phyloP scores from a whole-genome alignment of 2,329 filamentous ascomycete genomes.

The Ascochyta pisi region DNA sequence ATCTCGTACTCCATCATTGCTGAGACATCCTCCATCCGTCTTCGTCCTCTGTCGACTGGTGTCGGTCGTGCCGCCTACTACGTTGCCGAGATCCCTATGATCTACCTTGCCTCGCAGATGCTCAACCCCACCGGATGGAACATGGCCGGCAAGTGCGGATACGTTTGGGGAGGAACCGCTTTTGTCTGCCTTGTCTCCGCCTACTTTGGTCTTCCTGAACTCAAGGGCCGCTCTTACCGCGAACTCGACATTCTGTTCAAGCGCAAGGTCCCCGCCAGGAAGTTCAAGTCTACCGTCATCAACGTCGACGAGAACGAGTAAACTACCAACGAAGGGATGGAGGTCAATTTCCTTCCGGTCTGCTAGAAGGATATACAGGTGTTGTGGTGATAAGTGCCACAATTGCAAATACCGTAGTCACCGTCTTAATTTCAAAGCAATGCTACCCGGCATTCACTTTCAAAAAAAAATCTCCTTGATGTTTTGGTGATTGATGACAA shows the following conservation, averaged over 20 bases:
- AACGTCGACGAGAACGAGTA: slow-evolving; percentile 69
- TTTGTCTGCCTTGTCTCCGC: slow-evolving; percentile 60
- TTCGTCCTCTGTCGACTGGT: slow-evolving; percentile 68
- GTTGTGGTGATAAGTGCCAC: no score
- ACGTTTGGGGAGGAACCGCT: slow-evolving; percentile 52
- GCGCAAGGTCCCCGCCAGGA: slow-evolving; percentile 58
- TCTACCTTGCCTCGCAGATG: slow-evolving; percentile 64
- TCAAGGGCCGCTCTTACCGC: slow-evolving; percentile 55
- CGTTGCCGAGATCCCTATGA: slow-evolving; percentile 68
- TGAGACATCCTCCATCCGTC: slow-evolving; percentile 69
- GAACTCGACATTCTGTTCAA: slow-evolving; percentile 57
- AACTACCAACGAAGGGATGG: slow-evolving; percentile 15
- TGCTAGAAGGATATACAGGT: no score
- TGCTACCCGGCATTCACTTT: no score
- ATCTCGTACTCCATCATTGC: slow-evolving; percentile 71
- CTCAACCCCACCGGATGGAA: slow-evolving; percentile 55
- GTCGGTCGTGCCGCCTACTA: slow-evolving; percentile 69
- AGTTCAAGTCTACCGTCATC: slow-evolving; percentile 63
- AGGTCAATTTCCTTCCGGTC: no score
- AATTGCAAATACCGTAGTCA: no score
- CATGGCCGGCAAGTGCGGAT: slow-evolving; percentile 42
- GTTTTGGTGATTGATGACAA: no score
- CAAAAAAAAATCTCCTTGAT: no score
- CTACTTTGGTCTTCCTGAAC: slow-evolving; percentile 62
- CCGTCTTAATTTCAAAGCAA: no score